Conservation (phyloP, 2,329 filamentous ascomycete genomes). For the Alternaria longipes region DNA sequence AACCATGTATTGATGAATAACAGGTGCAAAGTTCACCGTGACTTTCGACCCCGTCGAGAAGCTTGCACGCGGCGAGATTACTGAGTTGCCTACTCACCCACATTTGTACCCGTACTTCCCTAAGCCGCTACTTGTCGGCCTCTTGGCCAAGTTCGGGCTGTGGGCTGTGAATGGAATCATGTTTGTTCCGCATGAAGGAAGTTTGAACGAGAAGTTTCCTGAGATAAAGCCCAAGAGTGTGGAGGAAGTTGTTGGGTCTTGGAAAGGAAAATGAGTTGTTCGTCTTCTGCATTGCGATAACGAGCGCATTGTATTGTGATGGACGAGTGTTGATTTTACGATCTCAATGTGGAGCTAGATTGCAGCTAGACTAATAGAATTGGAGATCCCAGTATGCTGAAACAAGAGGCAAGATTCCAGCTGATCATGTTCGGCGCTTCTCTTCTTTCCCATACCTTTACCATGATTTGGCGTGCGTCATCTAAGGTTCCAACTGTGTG, state of each 20-base stretch:
- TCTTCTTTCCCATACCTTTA: background rate
- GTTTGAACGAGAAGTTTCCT: slow-evolving; percentile 28
- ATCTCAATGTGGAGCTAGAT: fast-evolving
- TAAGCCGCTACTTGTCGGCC: slow-evolving; percentile 17
- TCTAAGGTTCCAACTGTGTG: no score
- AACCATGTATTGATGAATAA: background rate
- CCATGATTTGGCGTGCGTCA: no score
- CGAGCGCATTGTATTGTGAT: background rate
- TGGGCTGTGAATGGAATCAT: slow-evolving; percentile 20
- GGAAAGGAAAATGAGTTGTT: background rate
- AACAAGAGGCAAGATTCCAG: background rate
- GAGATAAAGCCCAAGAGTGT: background rate
- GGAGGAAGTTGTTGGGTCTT: background rate
- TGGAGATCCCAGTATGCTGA: background rate
- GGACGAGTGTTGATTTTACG: background rate
- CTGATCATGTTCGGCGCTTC: background rate
- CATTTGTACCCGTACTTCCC: slow-evolving; percentile 26
- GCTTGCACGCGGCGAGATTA: background rate
- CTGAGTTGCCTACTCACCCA: slow-evolving; percentile 29
- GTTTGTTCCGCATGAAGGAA: slow-evolving; percentile 13
- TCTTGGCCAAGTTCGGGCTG: slow-evolving; percentile 24
- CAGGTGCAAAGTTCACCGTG: background rate
- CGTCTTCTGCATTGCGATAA: background rate
- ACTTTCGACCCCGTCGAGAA: background rate
- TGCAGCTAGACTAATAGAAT: background rate